Percentiles rank a stretch among this genome's conserved stretches.
These are phyloP conservation scores for Neonectria faginata DNA, from an alignment of 2,329 filamentous ascomycete genomes.

Conservation along the genomic window DNA sequence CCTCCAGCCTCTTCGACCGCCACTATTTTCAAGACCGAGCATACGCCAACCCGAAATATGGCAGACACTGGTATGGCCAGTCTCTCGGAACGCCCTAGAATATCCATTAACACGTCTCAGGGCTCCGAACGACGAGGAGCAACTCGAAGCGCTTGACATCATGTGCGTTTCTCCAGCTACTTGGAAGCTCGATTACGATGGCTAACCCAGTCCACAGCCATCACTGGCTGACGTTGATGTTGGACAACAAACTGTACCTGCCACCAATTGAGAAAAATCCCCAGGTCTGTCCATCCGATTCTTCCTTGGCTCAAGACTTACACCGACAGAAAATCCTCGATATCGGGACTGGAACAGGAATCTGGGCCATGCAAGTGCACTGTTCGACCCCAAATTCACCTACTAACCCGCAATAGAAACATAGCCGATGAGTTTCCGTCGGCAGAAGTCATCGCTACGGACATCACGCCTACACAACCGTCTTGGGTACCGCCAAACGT, in stretches of 20 bases:
- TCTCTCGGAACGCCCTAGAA: too few relatives aligned
- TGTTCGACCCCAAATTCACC: accelerated
- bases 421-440: constrained; percentile 41
- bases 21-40: constrained; percentile 36
- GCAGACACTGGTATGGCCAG: constrained; percentile 33
- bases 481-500: constrained; percentile 51
- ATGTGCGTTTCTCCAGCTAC: constrained; percentile 28
- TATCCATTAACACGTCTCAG: neutral
- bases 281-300: constrained; percentile 18
- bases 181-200: neutral
- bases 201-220: constrained; percentile 24
- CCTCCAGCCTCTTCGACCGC: constrained; percentile 41
- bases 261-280: constrained; percentile 33
- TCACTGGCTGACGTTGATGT: constrained; percentile 41
- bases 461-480: constrained; percentile 38
- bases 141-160: constrained; percentile 42
- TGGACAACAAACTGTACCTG: constrained; percentile 38
- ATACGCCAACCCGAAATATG: constrained; percentile 43
- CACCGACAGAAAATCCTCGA: constrained; percentile 30
- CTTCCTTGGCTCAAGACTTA: neutral
- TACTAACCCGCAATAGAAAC: too few relatives aligned
- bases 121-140: constrained; percentile 41
- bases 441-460: constrained; percentile 36
- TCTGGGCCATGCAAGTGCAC: constrained; percentile 39
- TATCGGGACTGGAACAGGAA: constrained; percentile 39